Conservation (phyloP, 2,329 filamentous ascomycete genomes). For the Daldinia sp. region DNA sequence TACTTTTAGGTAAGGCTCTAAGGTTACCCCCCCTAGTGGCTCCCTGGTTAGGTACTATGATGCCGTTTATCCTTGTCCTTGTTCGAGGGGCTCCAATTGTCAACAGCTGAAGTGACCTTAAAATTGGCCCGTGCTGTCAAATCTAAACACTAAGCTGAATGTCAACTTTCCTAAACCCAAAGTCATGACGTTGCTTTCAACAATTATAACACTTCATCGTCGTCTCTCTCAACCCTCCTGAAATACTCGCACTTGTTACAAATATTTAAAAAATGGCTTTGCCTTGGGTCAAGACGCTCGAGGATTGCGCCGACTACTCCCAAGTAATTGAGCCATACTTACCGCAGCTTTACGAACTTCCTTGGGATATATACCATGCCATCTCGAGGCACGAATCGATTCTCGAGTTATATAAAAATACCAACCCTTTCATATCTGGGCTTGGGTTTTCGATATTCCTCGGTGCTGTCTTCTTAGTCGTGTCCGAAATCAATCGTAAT, state of each 20-base stretch:
- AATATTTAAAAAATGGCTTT: conserved; percentile 68
- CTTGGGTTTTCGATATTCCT: conserved; percentile 78
- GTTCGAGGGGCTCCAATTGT: background rate
- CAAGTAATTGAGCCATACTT: conserved; percentile 82
- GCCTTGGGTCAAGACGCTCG: conserved; percentile 75
- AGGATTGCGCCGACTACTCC: conserved; percentile 81
- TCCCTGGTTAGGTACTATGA: background rate
- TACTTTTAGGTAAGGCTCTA: conserved; percentile 5
- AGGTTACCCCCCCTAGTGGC: background rate
- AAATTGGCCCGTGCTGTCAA: conserved; percentile 28
- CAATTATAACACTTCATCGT: conserved; percentile 14
- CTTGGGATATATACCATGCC: conserved; percentile 71
- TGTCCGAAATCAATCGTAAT: conserved; percentile 89
- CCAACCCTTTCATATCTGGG: conserved; percentile 85
- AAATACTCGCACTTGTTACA: conserved; percentile 2
- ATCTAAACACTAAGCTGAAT: background rate
- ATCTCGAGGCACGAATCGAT: conserved; percentile 72
- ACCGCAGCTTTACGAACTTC: conserved; percentile 76
- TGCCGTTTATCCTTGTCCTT: background rate
- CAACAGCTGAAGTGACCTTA: background rate
- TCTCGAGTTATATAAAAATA: conserved; percentile 79
- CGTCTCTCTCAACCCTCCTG: background rate
- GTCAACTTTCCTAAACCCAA: conserved; percentile 11
- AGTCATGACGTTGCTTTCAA: conserved; percentile 38
- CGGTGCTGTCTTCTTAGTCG: conserved; percentile 77